Base-by-base conservation (phyloP, 129 eudicot genomes). In the Deinandra increscens region DNA sequence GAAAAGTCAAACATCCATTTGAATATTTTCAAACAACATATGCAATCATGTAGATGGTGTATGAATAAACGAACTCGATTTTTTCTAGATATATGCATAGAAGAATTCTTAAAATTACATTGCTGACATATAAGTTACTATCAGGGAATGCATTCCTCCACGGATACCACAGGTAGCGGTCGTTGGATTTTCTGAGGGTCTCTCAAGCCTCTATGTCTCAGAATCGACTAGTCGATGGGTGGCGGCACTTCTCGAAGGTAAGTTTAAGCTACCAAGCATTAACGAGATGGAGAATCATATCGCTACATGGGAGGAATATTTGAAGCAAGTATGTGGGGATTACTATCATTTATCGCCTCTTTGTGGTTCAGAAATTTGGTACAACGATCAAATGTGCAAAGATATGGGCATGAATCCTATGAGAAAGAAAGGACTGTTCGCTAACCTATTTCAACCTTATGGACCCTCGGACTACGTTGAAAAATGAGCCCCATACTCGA, bases 111-210 rank as follows among this genome's bases (percentile, higher is more conserved):
- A 6, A 36, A 51, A 8, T 51, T 18, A 20, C 12, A 51, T 5
- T 4, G 12, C 59, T 20, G 56, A 49, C 5, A 4, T 1, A 5
- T 49, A 4, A 17, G 1, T 51, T 8, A 18, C 9, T 34, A 10
- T 29, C 59, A 87, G 95, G 73, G 81, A 88, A 73, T 75, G 83
- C 74, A 81, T 88, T 60, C 88, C 83, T 41, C 84, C 96, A 1
- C 36, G 85, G 34, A 79, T 88, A 55, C 96, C 96, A 36, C 91
- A 85, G 12, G 76, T 88, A 36, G 96, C 88, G 0, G 68, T 85
- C 0, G 65, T 88, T 9, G 96, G 96, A 51, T 83, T 60, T 72
- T 81, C 91, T 6, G 91, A 83, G 64, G 78, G 88, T 29, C 23
- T 82, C 0, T 64, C 85, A 9, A 84, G 84, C 60, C 49, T 87